Evolutionary conservation across 345 rosid genomes (phyloP), one percentile per base, ranked within the genome.

Genomic region (Limnanthes douglasii): DNA sequence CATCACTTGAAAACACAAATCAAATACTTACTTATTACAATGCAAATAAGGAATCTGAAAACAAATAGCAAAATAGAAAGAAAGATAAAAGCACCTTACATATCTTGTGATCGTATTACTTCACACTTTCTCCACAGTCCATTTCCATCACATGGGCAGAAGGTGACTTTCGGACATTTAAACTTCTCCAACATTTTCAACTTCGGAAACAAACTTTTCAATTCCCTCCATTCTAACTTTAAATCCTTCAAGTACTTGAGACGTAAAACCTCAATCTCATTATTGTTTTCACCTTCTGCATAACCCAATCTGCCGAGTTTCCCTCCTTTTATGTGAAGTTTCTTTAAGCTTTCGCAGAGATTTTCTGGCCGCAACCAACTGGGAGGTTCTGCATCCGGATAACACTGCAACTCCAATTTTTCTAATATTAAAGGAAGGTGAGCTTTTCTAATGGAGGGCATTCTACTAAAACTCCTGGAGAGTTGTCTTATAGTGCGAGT

Each of bases 311-410:
- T 8, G 9, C 29, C 34, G 14, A 70, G 57, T 0, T 1, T 5
- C 45, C 68, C 78, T 31, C 74, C 65, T 54, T 21, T 54, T 18
- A 66, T 51, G 34, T 46, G 33, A 33, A 66, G 70, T 15, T 49
- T 54, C 45, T 45, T 4, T 21, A 70, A 62, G 0, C 2, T 0
- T 8, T 14, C n/a, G 9, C 0, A 1, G 2, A 65, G 40, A 4
- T 26, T 40, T 11, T 11, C 1, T 18, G 66, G 64, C 13, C 19
- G 31, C 50, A 65, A 21, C 77, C 69, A 62, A 2, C 0, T 2
- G 1, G 72, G 67, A 23, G 50, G 59, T 1, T 48, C 2, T 3
- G 22, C 5, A 0, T 16, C 18, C n/a, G 59, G 69, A 23, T 34
- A 62, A 25, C 62, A 46, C 37, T 21, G 51, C 12, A 70, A 46